phyloP scores from a whole-genome alignment of 1,139 yeast species.

The Kodamaea fungicola region DNA sequence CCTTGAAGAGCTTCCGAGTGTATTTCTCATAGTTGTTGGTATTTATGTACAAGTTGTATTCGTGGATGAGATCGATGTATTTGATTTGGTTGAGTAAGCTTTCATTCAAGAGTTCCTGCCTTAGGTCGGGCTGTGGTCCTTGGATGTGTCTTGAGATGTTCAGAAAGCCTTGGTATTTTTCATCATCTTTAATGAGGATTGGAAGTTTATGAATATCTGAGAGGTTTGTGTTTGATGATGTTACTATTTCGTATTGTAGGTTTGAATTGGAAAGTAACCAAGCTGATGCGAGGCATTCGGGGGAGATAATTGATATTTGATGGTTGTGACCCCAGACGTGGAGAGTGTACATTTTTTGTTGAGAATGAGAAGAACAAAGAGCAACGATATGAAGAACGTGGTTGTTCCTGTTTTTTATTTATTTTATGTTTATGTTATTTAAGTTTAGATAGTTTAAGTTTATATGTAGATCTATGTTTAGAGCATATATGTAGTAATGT shows the following conservation, averaged over 20 bases:
- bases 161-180: constrained; percentile 43
- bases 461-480: too few relatives aligned
- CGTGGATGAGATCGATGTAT: constrained; percentile 48
- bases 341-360: constrained; percentile 18
- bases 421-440: too few relatives aligned
- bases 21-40: constrained; percentile 60
- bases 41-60: constrained; percentile 60
- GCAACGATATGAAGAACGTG: too few relatives aligned
- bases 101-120: constrained; percentile 11
- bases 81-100: constrained; percentile 22
- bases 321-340: constrained; percentile 57
- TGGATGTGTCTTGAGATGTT: constrained; percentile 33
- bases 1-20: constrained; percentile 58
- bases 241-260: constrained; percentile 30
- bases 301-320: constrained; percentile 34
- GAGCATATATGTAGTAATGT: too few relatives aligned
- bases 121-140: neutral
- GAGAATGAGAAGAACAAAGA: neutral
- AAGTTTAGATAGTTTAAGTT: too few relatives aligned
- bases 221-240: constrained; percentile 58
- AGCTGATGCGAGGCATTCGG: constrained; percentile 35
- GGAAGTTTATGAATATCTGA: constrained; percentile 58
- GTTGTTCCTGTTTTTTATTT: too few relatives aligned
- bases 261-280: constrained; percentile 25
- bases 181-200: constrained; percentile 34